These are phyloP conservation scores for Pseudomonodictys pantanalensis DNA, from an alignment of 495 filamentous ascomycete species.

Conservation along the genomic window DNA sequence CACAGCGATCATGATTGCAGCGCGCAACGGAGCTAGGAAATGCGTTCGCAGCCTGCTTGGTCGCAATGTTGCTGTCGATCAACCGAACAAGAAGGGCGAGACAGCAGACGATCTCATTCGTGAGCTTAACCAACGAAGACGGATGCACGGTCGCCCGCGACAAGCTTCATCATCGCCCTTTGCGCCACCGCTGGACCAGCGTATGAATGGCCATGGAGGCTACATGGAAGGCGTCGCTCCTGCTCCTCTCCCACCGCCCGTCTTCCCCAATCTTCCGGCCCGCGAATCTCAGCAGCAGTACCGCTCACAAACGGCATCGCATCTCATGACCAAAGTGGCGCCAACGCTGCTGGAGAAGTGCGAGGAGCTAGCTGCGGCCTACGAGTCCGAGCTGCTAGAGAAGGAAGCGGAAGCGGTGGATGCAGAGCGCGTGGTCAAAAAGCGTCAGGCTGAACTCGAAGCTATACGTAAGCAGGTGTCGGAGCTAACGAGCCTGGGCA, in stretches of 20 bases:
- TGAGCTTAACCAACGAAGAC: conserved; percentile 51
- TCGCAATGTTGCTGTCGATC: conserved; percentile 69
- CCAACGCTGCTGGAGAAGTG: conserved; percentile 57
- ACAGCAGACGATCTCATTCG: conserved; percentile 71
- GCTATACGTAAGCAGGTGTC: conserved; percentile 49
- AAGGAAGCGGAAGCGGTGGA: conserved; percentile 58
- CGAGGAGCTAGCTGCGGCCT: conserved; percentile 54
- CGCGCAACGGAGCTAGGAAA: conserved; percentile 71
- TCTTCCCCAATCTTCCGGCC: conserved; percentile 23
- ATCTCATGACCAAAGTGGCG: conserved; percentile 55
- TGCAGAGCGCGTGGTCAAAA: conserved; percentile 53
- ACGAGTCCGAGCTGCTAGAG: conserved; percentile 59
- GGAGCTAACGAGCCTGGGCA: conserved; percentile 43
- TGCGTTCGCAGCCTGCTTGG: conserved; percentile 69
- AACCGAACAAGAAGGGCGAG: conserved; percentile 73
- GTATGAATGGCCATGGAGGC: conserved; percentile 25
- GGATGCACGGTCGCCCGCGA: conserved; percentile 45
- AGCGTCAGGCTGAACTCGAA: conserved; percentile 54
- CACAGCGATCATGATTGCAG: conserved; percentile 83
- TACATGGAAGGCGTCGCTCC: neutral
- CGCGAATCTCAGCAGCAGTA: conserved; percentile 44
- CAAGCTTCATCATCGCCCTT: conserved; percentile 63
- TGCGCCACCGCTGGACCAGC: conserved; percentile 47
- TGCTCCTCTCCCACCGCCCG: conserved; percentile 8
- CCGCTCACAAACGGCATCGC: conserved; percentile 57